phyloP scores from a whole-genome alignment of 208 protist species.

The Leishmania lainsoni region DNA sequence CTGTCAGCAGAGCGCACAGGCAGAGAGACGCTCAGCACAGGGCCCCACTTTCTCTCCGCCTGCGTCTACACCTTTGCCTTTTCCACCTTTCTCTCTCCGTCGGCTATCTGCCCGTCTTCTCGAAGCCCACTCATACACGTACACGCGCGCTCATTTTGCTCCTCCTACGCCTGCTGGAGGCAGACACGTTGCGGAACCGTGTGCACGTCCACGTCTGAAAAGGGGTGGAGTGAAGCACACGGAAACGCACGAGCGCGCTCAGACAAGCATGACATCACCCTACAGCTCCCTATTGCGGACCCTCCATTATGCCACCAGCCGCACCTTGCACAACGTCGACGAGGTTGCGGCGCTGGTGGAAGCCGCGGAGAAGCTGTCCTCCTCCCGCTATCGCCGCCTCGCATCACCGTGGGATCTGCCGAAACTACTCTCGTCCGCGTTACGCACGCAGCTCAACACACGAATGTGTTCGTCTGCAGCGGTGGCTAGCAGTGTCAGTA shows the following conservation, averaged over 20 bases:
- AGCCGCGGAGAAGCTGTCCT: slow-evolving; percentile 13
- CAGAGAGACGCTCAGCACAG: background rate
- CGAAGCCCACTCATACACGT: background rate
- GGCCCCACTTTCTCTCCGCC: background rate
- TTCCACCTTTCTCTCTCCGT: background rate
- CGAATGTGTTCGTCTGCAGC: background rate
- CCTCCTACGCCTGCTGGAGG: background rate
- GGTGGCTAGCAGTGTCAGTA: background rate
- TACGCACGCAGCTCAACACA: slow-evolving; percentile 25
- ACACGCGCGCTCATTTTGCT: background rate
- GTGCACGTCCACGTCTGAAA: background rate
- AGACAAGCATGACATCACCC: slow-evolving; percentile 1
- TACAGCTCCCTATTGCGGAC: background rate
- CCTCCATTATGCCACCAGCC: slow-evolving; percentile 19
- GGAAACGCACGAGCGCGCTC: background rate
- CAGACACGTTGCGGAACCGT: background rate
- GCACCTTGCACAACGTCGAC: slow-evolving; percentile 22
- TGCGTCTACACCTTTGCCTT: background rate
- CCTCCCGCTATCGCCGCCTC: slow-evolving; percentile 10
- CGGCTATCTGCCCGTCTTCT: background rate
- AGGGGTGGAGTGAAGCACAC: background rate
- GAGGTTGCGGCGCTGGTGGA: slow-evolving; percentile 13
- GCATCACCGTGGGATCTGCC: slow-evolving; percentile 35
- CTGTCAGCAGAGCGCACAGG: background rate
- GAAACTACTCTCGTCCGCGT: slow-evolving; percentile 27